phyloP scores from a whole-genome alignment of 1,284 basidiomycete species.

The Paramarasmius palmivorus region DNA sequence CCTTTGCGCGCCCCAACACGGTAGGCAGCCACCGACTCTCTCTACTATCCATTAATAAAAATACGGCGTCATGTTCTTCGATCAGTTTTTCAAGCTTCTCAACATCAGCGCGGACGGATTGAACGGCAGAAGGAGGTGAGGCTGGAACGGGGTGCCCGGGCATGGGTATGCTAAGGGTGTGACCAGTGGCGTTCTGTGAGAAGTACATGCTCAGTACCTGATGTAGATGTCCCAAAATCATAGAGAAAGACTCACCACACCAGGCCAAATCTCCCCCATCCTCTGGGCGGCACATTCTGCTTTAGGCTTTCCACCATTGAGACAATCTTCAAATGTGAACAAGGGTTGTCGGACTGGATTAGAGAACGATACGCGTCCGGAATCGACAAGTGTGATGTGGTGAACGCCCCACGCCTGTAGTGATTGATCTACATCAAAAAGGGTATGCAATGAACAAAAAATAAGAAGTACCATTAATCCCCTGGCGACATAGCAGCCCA shows the following conservation, averaged over 20 bases:
- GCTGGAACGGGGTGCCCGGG: slow-evolving; percentile 89
- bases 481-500: slow-evolving; percentile 95
- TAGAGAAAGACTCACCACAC: slow-evolving; percentile 64
- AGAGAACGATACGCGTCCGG: slow-evolving; percentile 89
- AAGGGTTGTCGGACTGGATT: slow-evolving; percentile 97
- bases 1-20: slow-evolving; percentile 79
- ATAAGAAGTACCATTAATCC: slow-evolving; percentile 71
- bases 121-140: slow-evolving; percentile 42
- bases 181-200: slow-evolving; percentile 79
- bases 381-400: slow-evolving; percentile 92
- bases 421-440: neutral
- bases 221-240: slow-evolving; percentile 1
- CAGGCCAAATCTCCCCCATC: slow-evolving; percentile 89
- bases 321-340: slow-evolving; percentile 92
- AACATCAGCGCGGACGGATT: slow-evolving; percentile 69
- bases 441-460: neutral
- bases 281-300: slow-evolving; percentile 89
- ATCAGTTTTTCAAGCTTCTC: slow-evolving; percentile 75
- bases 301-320: slow-evolving; percentile 93
- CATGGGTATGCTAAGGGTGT: slow-evolving; percentile 89
- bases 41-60: slow-evolving; percentile 96
- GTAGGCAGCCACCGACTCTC: slow-evolving; percentile 97
- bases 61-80: slow-evolving; percentile 85
- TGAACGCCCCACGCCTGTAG: slow-evolving; percentile 91
- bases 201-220: slow-evolving; percentile 5